Percentiles rank a stretch among this genome's conserved stretches.
phyloP scores from a whole-genome alignment of 768 basidiomycete genomes.

The Hirschioporus abietinus region DNA sequence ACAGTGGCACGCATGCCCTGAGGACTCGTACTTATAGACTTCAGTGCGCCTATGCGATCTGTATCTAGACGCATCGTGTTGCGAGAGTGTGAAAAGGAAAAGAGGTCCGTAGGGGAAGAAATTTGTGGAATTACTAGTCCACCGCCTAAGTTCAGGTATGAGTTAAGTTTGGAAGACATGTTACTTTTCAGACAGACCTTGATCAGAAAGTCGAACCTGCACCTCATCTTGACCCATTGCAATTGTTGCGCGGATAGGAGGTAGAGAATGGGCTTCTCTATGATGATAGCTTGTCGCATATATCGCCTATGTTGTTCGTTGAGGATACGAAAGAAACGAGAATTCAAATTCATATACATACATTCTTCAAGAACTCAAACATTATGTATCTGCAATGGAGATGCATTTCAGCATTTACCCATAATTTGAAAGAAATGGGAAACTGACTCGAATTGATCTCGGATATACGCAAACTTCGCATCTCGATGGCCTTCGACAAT shows the following conservation, averaged over 20 bases:
- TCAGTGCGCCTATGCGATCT: slow-evolving; percentile 62
- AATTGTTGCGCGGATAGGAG: slow-evolving; percentile 72
- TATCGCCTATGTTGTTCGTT: slow-evolving; percentile 2
- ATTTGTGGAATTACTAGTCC: slow-evolving; percentile 56
- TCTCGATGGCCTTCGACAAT: slow-evolving; percentile 67
- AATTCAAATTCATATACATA: slow-evolving; percentile 29
- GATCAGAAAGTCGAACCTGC: slow-evolving; percentile 83
- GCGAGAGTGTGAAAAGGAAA: slow-evolving; percentile 84
- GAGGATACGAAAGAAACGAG: background rate
- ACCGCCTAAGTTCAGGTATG: slow-evolving; percentile 46
- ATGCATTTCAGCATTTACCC: slow-evolving; percentile 5
- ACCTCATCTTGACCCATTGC: slow-evolving; percentile 70
- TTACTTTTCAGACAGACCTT: slow-evolving; percentile 44
- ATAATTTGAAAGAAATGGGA: slow-evolving; percentile 3
- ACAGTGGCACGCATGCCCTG: slow-evolving; percentile 73
- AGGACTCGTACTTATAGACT: slow-evolving; percentile 53
- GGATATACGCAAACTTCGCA: slow-evolving; percentile 75
- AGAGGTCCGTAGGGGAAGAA: slow-evolving; percentile 66
- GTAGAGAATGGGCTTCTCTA: slow-evolving; percentile 25
- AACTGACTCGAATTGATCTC: slow-evolving; percentile 78
- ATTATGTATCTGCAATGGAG: slow-evolving; percentile 60
- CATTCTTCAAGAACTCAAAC: slow-evolving; percentile 88
- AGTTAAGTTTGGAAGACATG: slow-evolving; percentile 6
- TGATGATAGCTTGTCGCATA: background rate
- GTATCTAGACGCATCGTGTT: slow-evolving; percentile 66